A percentile compares a stretch with the other conserved stretches of the same genome.
These are phyloP conservation scores for Cyberlindnera petersonii DNA, from an alignment of 805 yeast species.

Conservation along the genomic window DNA sequence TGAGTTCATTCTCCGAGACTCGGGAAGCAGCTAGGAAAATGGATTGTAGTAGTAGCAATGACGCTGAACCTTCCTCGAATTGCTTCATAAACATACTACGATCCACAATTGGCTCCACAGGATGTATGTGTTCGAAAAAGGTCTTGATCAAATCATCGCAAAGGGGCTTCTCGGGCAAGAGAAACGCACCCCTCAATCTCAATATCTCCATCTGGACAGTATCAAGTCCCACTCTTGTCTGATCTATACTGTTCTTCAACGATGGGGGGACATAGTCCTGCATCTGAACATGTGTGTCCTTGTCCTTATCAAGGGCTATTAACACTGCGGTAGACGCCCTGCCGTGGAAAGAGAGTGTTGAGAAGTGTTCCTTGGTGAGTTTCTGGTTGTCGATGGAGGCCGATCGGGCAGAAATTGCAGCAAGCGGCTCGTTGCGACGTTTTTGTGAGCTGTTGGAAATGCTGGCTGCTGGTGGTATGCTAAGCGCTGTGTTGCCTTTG, in stretches of 20 bases:
- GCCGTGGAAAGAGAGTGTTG: slow-evolving; percentile 46
- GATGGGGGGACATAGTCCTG: slow-evolving; percentile 27
- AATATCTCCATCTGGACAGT: slow-evolving; percentile 63
- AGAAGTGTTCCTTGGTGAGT: slow-evolving; percentile 19
- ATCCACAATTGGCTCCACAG: slow-evolving; percentile 65
- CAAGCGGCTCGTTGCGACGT: slow-evolving; percentile 33
- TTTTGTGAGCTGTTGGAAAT: slow-evolving; percentile 22
- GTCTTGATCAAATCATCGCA: slow-evolving; percentile 56
- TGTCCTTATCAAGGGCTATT: slow-evolving; percentile 13
- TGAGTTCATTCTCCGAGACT: slow-evolving; percentile 49
- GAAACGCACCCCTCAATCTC: slow-evolving; percentile 64
- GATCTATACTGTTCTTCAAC: slow-evolving; percentile 24
- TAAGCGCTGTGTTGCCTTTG: not conserved
- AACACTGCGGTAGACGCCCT: slow-evolving; percentile 43
- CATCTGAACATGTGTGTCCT: slow-evolving; percentile 32
- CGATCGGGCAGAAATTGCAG: slow-evolving; percentile 30
- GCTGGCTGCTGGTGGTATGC: slow-evolving; percentile 1
- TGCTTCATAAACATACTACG: slow-evolving; percentile 56
- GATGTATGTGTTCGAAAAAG: slow-evolving; percentile 64
- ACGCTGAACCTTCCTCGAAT: slow-evolving; percentile 53
- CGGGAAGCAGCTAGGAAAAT: slow-evolving; percentile 68
- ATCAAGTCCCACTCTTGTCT: slow-evolving; percentile 35
- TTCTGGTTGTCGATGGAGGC: slow-evolving; percentile 28
- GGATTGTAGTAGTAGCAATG: slow-evolving; percentile 61
- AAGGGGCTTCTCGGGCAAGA: slow-evolving; percentile 56